phyloP scores from a whole-genome alignment of 345 rosid species.

The Linum lewisii region DNA sequence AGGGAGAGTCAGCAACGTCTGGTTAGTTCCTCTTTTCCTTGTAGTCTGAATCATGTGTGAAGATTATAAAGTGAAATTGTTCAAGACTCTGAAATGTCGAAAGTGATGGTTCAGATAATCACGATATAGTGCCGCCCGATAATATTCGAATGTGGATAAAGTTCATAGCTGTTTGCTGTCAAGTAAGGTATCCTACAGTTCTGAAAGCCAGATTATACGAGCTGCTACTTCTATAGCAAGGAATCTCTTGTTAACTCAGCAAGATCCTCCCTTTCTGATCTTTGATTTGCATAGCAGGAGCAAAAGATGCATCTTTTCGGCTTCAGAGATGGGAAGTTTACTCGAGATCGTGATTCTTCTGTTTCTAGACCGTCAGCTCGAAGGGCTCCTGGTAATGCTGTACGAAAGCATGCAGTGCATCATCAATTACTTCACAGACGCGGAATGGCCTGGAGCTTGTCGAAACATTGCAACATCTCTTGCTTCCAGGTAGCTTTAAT shows the following conservation, averaged over 20 bases:
- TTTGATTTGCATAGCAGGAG: constrained; percentile 32
- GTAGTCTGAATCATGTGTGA: background rate
- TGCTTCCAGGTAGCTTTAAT: constrained; percentile 46
- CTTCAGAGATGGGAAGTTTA: constrained; percentile 56
- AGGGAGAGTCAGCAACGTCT: constrained; percentile 14
- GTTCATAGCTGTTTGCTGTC: constrained; percentile 44
- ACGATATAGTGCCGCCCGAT: constrained; percentile 47
- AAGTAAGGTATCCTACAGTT: constrained; percentile 39
- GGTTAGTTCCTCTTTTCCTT: constrained; percentile 24
- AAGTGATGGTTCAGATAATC: constrained; percentile 36
- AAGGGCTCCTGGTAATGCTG: constrained; percentile 45
- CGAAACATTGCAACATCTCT: constrained; percentile 49
- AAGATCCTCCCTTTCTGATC: background rate
- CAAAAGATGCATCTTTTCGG: constrained; percentile 28
- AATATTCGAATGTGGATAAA: constrained; percentile 66
- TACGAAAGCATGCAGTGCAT: constrained; percentile 40
- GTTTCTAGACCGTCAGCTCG: constrained; percentile 54
- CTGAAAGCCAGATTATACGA: background rate
- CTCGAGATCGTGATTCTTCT: constrained; percentile 36
- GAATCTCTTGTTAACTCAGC: background rate
- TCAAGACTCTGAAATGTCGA: background rate
- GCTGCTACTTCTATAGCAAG: background rate
- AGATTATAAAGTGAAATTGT: background rate
- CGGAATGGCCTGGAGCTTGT: constrained; percentile 66
- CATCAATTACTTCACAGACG: constrained; percentile 50